A percentile compares a stretch with the other conserved stretches of the same genome.
These are phyloP conservation scores for Aphanocladium album DNA, from an alignment of 2,329 filamentous ascomycete species.

Conservation along the genomic window DNA sequence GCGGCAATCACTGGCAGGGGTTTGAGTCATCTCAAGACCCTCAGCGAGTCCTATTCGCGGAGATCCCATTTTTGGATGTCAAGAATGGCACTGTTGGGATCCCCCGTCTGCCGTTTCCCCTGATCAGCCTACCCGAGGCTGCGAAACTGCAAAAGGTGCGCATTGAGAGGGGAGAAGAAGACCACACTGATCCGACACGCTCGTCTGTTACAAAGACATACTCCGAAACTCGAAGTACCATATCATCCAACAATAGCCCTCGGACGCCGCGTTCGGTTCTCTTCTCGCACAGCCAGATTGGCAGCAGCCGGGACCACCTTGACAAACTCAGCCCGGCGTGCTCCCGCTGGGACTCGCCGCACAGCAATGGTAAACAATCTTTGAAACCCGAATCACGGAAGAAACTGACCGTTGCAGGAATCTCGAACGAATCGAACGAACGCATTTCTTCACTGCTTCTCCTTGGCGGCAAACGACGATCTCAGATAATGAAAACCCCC, in stretches of 20 bases:
- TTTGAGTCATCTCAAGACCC: slow-evolving; percentile 2
- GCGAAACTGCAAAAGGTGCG: slow-evolving; percentile 29
- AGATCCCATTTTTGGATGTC: background rate
- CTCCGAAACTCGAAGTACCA: slow-evolving; percentile 28
- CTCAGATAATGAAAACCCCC: slow-evolving; percentile 3
- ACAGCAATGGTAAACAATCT: background rate
- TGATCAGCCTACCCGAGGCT: slow-evolving; percentile 34
- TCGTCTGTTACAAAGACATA: slow-evolving; percentile 25
- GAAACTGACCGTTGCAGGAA: background rate
- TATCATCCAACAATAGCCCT: slow-evolving; percentile 21
- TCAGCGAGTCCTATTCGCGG: background rate
- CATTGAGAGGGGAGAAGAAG: slow-evolving; percentile 31
- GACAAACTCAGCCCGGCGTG: background rate
- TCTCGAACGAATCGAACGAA: slow-evolving; percentile 3
- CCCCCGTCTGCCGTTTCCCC: slow-evolving; percentile 29
- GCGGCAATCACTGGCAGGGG: slow-evolving; percentile 6
- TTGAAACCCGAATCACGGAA: background rate
- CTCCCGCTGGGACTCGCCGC: slow-evolving; percentile 9
- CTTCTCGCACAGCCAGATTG: slow-evolving; percentile 5
- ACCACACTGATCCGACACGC: slow-evolving; percentile 28
- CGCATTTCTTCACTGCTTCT: slow-evolving; percentile 6
- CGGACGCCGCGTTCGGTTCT: slow-evolving; percentile 23
- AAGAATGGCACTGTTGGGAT: slow-evolving; percentile 12
- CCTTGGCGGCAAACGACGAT: slow-evolving; percentile 4
- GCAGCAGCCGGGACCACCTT: background rate